These are phyloP conservation scores for Boletus speciosus DNA, from an alignment of 768 basidiomycete species.

Conservation along the genomic window DNA sequence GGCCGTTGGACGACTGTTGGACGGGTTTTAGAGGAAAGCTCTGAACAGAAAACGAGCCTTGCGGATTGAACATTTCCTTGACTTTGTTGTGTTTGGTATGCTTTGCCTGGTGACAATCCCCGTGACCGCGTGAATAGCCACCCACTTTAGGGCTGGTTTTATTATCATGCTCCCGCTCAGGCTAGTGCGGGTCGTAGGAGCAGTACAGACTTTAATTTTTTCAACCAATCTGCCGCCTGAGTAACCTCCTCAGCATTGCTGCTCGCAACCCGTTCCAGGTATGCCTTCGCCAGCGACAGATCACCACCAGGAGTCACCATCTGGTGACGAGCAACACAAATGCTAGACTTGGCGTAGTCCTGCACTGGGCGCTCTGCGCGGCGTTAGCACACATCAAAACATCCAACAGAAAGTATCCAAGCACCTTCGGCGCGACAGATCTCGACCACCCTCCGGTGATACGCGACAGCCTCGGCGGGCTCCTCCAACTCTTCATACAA, in stretches of 20 bases:
- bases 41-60: constrained; percentile 28
- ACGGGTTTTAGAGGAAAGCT: constrained; percentile 22
- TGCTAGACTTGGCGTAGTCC: constrained; percentile 80
- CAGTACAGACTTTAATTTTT: constrained; percentile 44
- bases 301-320: constrained; percentile 60
- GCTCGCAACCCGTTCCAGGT: constrained; percentile 66
- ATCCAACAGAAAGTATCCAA: constrained; percentile 4
- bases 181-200: constrained; percentile 15
- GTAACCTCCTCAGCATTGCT: constrained; percentile 84
- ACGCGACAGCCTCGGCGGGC: constrained; percentile 62
- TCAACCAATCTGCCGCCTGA: constrained; percentile 68
- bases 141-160: constrained; percentile 32
- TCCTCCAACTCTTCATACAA: constrained; percentile 69
- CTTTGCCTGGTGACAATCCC: constrained; percentile 34
- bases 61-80: constrained; percentile 33
- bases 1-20: constrained; percentile 2
- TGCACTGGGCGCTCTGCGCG: constrained; percentile 56
- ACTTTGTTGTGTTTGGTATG: constrained; percentile 37
- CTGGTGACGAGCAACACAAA: constrained; percentile 82
- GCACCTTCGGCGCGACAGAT: constrained; percentile 52
- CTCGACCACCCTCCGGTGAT: constrained; percentile 78
- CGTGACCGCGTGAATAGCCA: constrained; percentile 37
- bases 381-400: constrained; percentile 11
- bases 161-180: background rate
- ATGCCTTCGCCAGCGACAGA: constrained; percentile 65